Percentiles rank a stretch among this genome's conserved stretches.
Evolutionary conservation across 331 rosid species (phyloP).

Genomic region (Erythrophleum ivorense): DNA sequence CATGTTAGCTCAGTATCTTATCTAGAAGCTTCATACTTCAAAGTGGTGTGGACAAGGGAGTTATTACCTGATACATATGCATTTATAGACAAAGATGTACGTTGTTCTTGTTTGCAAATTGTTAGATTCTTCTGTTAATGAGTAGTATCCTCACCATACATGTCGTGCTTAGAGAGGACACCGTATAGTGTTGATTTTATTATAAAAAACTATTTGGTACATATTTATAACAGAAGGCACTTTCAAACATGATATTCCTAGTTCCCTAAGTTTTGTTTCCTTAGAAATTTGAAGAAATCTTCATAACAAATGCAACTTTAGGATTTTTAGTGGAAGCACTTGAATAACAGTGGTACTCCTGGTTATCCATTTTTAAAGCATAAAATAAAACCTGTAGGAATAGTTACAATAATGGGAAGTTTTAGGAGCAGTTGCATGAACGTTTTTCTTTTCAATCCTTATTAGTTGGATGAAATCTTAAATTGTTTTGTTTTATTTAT

Average conservation of each 20-base stretch:
- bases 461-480: neutral
- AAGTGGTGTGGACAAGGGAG: neutral
- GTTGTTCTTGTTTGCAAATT: neutral
- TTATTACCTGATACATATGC: neutral
- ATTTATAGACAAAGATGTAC: neutral
- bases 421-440: constrained; percentile 26
- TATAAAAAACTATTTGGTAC: no score
- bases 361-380: neutral
- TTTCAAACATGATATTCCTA: neutral
- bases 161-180: no score
- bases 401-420: neutral
- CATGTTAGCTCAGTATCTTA: no score
- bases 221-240: neutral
- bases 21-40: no score
- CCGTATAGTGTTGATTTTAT: no score
- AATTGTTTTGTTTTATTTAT: neutral
- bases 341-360: neutral
- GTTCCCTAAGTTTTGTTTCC: no score
- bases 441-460: neutral
- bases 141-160: neutral
- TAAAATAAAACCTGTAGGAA: constrained; percentile 4
- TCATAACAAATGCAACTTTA: no score
- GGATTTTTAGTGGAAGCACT: constrained; percentile 10
- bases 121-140: neutral
- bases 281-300: no score